A percentile compares a stretch with the other conserved stretches of the same genome.
phyloP scores from a whole-genome alignment of 495 filamentous ascomycete genomes.

The Penicillium ucsense region DNA sequence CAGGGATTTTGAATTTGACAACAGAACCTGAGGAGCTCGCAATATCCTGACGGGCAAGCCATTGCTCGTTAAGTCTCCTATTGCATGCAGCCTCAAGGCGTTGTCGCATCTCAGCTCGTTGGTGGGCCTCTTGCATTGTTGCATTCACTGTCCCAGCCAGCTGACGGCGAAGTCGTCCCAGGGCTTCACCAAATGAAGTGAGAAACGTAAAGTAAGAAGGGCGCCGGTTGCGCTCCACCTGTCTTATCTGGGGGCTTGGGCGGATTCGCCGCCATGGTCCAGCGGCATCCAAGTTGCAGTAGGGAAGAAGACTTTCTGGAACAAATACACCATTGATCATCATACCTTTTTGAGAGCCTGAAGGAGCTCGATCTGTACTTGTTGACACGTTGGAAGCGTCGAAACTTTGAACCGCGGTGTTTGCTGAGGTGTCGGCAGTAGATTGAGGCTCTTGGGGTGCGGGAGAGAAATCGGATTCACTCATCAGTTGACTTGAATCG shows the following conservation, averaged over 20 bases:
- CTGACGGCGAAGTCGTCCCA: neutral
- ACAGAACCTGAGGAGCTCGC: no score
- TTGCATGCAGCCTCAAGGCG: no score
- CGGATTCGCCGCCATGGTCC: neutral
- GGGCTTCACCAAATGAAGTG: neutral
- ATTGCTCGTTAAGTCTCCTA: no score
- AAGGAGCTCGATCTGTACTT: neutral
- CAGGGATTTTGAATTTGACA: no score
- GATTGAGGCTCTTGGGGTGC: neutral
- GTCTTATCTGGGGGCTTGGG: neutral
- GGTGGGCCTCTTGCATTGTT: neutral
- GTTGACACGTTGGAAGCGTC: neutral
- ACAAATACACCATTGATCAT: neutral
- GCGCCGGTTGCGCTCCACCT: neutral
- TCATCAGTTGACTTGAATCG: conserved; percentile 3
- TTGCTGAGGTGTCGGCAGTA: neutral
- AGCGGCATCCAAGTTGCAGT: neutral
- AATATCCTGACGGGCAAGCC: no score
- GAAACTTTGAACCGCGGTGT: neutral
- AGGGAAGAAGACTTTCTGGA: neutral
- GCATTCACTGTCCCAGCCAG: neutral
- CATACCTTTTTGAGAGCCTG: neutral
- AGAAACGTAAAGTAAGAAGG: neutral
- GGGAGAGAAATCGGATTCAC: neutral
- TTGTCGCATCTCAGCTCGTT: no score